phyloP scores from a whole-genome alignment of 352 stramenopile genomes.

The Phytopythium boreale region DNA sequence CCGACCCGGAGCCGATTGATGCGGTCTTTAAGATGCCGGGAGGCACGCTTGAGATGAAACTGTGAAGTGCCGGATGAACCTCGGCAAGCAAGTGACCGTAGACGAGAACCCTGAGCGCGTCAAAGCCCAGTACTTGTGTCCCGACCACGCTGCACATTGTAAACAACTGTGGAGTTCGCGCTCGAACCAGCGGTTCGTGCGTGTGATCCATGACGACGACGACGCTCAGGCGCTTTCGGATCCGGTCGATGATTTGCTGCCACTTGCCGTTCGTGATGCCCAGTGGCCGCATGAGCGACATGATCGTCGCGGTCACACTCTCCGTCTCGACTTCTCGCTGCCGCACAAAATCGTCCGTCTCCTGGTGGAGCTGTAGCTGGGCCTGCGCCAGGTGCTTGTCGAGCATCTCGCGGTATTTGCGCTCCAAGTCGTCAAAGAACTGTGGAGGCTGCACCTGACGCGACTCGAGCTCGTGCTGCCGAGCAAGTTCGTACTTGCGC shows the following conservation, averaged over 20 bases:
- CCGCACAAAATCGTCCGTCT: slow-evolving; percentile 53
- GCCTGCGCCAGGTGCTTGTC: slow-evolving; percentile 34
- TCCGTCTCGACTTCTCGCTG: slow-evolving; percentile 68
- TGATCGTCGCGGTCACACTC: slow-evolving; percentile 66
- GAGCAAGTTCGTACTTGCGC: slow-evolving; percentile 16
- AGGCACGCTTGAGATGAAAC: neutral
- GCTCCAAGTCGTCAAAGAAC: slow-evolving; percentile 39
- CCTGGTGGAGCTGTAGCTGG: slow-evolving; percentile 58
- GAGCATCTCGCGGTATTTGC: slow-evolving; percentile 19
- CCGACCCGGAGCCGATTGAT: neutral
- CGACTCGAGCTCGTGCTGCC: slow-evolving; percentile 34
- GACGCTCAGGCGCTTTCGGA: slow-evolving; percentile 46
- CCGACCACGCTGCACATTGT: slow-evolving; percentile 26
- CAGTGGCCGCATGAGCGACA: slow-evolving; percentile 67
- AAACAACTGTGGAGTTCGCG: slow-evolving; percentile 26
- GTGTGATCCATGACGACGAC: slow-evolving; percentile 38
- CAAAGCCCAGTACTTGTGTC: slow-evolving; percentile 16
- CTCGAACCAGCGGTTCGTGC: slow-evolving; percentile 12
- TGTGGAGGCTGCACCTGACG: slow-evolving; percentile 12
- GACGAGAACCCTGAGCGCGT: slow-evolving; percentile 28
- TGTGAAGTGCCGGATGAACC: slow-evolving; percentile 15
- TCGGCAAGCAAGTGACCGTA: slow-evolving; percentile 50
- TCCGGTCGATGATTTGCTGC: slow-evolving; percentile 56
- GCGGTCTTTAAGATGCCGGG: neutral
- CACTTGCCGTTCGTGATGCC: slow-evolving; percentile 70